Base-by-base conservation (phyloP, 768 basidiomycete species). In the Lactarius sp. region DNA sequence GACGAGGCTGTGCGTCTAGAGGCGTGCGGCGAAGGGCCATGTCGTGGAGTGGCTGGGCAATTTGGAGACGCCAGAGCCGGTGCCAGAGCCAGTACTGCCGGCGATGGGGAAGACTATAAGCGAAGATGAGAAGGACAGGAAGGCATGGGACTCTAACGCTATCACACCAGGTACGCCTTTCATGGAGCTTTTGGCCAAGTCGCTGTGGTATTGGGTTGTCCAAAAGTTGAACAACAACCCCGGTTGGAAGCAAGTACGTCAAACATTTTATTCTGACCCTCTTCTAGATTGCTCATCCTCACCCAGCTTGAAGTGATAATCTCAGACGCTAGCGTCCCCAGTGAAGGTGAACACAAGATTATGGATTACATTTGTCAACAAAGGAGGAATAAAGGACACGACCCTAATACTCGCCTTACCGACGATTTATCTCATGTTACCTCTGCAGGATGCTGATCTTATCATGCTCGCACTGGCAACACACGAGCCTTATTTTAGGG, bases 81-180 rank as follows among this genome's bases (percentile, higher is more conserved):
- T n/a, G n/a, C n/a, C n/a, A n/a, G n/a, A n/a, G n/a, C n/a, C n/a
- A n/a, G n/a, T n/a, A n/a, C n/a, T n/a, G n/a, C n/a, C n/a, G n/a
- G n/a, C n/a, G n/a, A n/a, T n/a, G n/a, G n/a, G n/a, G n/a, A n/a
- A n/a, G n/a, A n/a, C n/a, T n/a, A n/a, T n/a, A n/a, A n/a, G n/a
- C n/a, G n/a, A n/a, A n/a, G n/a, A 90, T 49, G 92, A 92, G 61
- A 88, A 85, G 73, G 83, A 85, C 67, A 88, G 91, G 75, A 86
- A 88, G 71, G 75, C 90, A 1, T 99, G 97, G 97, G 97, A 99
- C 73, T 90, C 92, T 1, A 99, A 99, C 74, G 97, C 97, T 47
- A 99, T 99, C 71, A 99, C 97, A 0, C 97, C 97, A 14, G 97
- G 94, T 2, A 99, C 97, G 18, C 97, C 97, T 0, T 99, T 99